Evolutionary conservation across 805 yeast genomes (phyloP).

Genomic region (Candida patagonica): DNA sequence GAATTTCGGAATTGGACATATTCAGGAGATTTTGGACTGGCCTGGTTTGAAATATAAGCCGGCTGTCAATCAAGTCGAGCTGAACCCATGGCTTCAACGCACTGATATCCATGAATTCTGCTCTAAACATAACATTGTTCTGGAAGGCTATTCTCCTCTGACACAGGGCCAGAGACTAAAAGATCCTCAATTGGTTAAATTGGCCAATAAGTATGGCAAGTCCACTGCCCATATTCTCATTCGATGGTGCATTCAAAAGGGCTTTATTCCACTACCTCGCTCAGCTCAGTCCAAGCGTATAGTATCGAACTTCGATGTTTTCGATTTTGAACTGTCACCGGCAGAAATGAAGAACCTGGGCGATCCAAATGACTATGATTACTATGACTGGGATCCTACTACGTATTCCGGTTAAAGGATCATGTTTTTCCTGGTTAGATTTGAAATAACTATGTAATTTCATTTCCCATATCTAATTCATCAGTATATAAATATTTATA

Average conservation of each 20-base stretch:
- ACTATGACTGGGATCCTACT: slow-evolving; percentile 16
- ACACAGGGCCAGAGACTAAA: slow-evolving; percentile 49
- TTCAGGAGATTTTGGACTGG: slow-evolving; percentile 44
- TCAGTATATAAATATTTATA: no score
- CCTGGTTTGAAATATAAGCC: slow-evolving; percentile 45
- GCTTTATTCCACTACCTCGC: slow-evolving; percentile 64
- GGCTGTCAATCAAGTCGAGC: slow-evolving; percentile 72
- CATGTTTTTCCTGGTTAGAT: no score
- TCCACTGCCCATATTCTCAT: slow-evolving; percentile 40
- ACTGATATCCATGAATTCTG: slow-evolving; percentile 55
- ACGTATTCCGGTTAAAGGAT: slow-evolving; percentile 6
- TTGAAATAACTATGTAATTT: no score
- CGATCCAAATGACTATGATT: slow-evolving; percentile 9
- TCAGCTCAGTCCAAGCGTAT: slow-evolving; percentile 52
- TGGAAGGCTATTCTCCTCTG: slow-evolving; percentile 77
- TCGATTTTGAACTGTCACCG: slow-evolving; percentile 33
- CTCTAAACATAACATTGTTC: slow-evolving; percentile 43
- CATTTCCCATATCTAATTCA: no score
- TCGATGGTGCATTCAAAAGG: slow-evolving; percentile 41
- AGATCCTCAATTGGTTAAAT: slow-evolving; percentile 26
- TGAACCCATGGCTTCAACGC: slow-evolving; percentile 79
- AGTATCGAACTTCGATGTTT: slow-evolving; percentile 44
- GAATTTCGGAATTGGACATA: slow-evolving; percentile 49
- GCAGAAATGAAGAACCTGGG: slow-evolving; percentile 22
- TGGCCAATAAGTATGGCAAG: slow-evolving; percentile 33